Evolutionary conservation across 345 rosid genomes (phyloP).

Genomic region (Linum trigynum): DNA sequence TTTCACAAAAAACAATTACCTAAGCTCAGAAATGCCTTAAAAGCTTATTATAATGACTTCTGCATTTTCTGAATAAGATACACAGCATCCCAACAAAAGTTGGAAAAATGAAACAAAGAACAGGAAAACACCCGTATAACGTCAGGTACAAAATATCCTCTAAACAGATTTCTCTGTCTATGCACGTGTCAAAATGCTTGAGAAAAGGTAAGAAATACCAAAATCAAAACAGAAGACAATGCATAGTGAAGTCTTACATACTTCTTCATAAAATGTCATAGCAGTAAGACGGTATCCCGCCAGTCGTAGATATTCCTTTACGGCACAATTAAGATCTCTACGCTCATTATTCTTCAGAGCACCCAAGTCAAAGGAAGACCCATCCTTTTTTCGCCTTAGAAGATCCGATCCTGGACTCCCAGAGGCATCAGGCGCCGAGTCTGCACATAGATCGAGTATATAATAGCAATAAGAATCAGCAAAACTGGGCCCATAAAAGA

Average conservation of each 20-base stretch:
- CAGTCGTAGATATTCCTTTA: conserved; percentile 85
- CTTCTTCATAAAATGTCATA: conserved; percentile 97
- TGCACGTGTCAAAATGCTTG: too few species aligned
- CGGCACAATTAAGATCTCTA: conserved; percentile 80
- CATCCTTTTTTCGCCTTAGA: conserved; percentile 44
- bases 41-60: too few species aligned
- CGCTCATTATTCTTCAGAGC: conserved; percentile 79
- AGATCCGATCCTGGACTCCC: conserved; percentile 37
- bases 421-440: conserved; percentile 31
- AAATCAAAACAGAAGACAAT: neutral
- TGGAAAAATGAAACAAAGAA: too few species aligned
- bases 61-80: too few species aligned
- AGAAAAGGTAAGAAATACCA: neutral
- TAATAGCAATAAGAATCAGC: neutral
- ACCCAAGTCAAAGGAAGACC: conserved; percentile 62
- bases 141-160: too few species aligned
- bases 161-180: too few species aligned
- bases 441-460: conserved; percentile 31
- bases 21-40: too few species aligned
- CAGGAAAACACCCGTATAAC: too few species aligned
- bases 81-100: too few species aligned
- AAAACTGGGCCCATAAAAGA: neutral
- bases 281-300: conserved; percentile 94
- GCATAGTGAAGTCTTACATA: conserved; percentile 19
- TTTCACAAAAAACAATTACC: too few species aligned